phyloP scores from a whole-genome alignment of 176 grass and related monocot genomes.

The Oryza glumipatula region DNA sequence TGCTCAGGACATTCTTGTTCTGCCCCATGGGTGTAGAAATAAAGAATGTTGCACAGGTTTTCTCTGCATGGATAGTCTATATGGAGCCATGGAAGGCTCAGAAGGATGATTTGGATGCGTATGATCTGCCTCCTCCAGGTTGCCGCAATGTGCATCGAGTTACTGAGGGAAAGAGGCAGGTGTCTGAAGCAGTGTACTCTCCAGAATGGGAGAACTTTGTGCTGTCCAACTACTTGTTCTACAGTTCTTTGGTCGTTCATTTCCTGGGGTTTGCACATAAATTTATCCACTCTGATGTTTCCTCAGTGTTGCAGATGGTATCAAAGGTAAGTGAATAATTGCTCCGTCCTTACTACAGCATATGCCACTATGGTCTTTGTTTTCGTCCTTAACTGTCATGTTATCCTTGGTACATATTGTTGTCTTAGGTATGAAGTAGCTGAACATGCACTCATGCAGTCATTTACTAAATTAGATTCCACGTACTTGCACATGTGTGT shows the following conservation, averaged over 20 bases:
- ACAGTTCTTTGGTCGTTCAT: slow-evolving; percentile 83
- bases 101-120: slow-evolving; percentile 53
- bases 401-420: not conserved
- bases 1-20: slow-evolving; percentile 83
- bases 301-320: slow-evolving; percentile 65
- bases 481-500: not conserved
- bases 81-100: slow-evolving; percentile 88
- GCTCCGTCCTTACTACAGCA: not conserved
- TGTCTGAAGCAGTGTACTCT: slow-evolving; percentile 44
- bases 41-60: slow-evolving; percentile 66
- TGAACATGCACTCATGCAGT: not conserved
- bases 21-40: slow-evolving; percentile 60
- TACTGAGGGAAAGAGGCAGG: slow-evolving; percentile 32
- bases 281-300: slow-evolving; percentile 82
- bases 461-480: not conserved
- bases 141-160: slow-evolving; percentile 26
- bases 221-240: slow-evolving; percentile 92
- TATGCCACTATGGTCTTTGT: not conserved
- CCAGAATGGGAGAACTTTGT: slow-evolving; percentile 64
- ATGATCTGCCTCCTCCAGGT: slow-evolving; percentile 41
- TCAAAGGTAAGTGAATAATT: slow-evolving; percentile 59
- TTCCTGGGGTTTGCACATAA: slow-evolving; percentile 95
- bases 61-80: slow-evolving; percentile 78
- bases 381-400: not conserved
- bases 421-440: slow-evolving; percentile 21